phyloP scores from a whole-genome alignment of 495 filamentous ascomycete genomes.

The Penicillium turbatum region DNA sequence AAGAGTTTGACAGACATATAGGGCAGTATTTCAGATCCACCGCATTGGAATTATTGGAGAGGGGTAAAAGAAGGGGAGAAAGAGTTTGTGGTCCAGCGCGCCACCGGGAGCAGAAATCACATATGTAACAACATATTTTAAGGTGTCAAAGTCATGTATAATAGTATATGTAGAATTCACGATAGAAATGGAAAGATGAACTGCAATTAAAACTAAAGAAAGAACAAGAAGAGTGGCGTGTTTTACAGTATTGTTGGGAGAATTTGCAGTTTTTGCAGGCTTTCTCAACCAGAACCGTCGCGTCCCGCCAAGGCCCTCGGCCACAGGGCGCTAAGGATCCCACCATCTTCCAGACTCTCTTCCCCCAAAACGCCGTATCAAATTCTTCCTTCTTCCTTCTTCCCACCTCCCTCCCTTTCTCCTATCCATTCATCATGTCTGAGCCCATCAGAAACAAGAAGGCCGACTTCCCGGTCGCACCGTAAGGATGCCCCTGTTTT shows the following conservation, averaged over 20 bases:
- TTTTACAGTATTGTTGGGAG: conserved; percentile 34
- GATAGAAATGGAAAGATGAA: neutral
- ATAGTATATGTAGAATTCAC: neutral
- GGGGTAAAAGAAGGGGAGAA: neutral
- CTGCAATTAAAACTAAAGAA: neutral
- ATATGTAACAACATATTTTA: neutral
- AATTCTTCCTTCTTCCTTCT: conserved; percentile 36
- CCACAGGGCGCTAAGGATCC: conserved; percentile 48
- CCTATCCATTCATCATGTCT: conserved; percentile 57
- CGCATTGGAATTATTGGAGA: neutral
- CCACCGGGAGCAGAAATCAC: neutral
- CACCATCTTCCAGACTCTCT: conserved; percentile 44
- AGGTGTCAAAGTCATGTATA: neutral
- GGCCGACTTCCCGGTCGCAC: conserved; percentile 72
- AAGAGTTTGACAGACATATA: neutral
- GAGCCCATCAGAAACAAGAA: conserved; percentile 91
- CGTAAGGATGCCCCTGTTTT: conserved; percentile 55
- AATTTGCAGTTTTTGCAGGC: conserved; percentile 18
- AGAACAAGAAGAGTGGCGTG: neutral
- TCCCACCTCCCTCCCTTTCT: conserved; percentile 16
- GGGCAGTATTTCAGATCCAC: neutral
- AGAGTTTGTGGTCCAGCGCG: neutral
- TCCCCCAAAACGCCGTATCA: conserved; percentile 40
- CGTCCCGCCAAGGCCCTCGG: conserved; percentile 47
- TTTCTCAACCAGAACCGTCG: conserved; percentile 38